Base-by-base conservation (phyloP, 768 basidiomycete species). In the Amylocystis lapponica region DNA sequence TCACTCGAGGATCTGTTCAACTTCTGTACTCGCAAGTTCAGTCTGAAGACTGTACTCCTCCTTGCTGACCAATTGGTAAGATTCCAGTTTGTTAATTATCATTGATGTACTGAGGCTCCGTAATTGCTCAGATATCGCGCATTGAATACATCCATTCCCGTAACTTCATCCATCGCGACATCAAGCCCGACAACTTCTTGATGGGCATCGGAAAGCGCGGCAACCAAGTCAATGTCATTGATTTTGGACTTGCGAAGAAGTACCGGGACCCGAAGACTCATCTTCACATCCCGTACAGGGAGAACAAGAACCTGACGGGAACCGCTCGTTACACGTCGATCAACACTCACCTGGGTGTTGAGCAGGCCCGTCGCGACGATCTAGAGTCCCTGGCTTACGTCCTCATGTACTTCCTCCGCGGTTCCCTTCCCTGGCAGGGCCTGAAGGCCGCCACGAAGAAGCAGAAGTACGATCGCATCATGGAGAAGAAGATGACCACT, bases 401-500 rank as follows among this genome's bases (percentile, higher is more conserved):
- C 19, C 80, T 99, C 55, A 97, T 99, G 95, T 99, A 99, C 75
- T 99, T 99, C 81, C 85, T 99, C 52, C 92, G 95, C 51, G 96
- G 95, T 37, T 86, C 91, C 44, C 80, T 99, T 33, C 95, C 95
- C 25, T 99, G 95, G 95, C 96, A 99, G 67, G 96, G 96, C 47
- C 81, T 99, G 63, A 99, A 99, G 74, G 96, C 96, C 47, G 95
- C 95, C 30, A 99, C 96, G 47, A 99, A 99, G 90, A 99, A 99
- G 81, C 96, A 99, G 77, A 99, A 99, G 74, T 98, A 98, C 67
- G 96, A 98, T 68, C 86, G 96, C 48, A 99, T 99, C 72, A 99
- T 99, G 96, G 96, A 99, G 72, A 99, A 99, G 81, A 99, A 99
- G 81, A 98, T 99, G 93, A 97, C 96, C 27, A 96, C 93, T 0